Conservation (phyloP, 495 filamentous ascomycete species). For the Penicillium fimorum region DNA sequence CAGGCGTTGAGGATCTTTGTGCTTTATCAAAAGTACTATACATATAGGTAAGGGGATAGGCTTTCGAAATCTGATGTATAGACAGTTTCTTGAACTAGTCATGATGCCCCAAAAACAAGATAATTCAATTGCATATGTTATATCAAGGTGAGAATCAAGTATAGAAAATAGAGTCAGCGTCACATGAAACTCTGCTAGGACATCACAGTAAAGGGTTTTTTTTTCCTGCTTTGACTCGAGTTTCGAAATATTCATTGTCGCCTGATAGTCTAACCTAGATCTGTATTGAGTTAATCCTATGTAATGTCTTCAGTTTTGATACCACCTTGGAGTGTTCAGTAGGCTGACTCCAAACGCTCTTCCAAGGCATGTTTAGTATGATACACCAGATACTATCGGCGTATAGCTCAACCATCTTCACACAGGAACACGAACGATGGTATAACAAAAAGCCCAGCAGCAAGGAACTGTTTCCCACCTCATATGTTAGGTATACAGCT, state of each 20-base stretch:
- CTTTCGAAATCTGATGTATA: too few species aligned
- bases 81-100: too few species aligned
- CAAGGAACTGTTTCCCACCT: too few species aligned
- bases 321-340: conserved; percentile 49
- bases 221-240: conserved; percentile 52
- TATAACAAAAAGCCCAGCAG: too few species aligned
- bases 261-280: conserved; percentile 46
- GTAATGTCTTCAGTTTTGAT: conserved; percentile 10
- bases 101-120: too few species aligned
- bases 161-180: too few species aligned
- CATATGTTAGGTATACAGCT: neutral
- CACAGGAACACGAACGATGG: conserved; percentile 43
- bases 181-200: too few species aligned
- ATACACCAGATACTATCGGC: neutral
- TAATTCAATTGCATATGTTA: too few species aligned
- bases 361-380: conserved; percentile 36
- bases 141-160: too few species aligned
- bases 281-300: conserved; percentile 42
- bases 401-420: conserved; percentile 31
- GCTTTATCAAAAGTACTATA: too few species aligned
- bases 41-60: too few species aligned
- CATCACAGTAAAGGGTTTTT: conserved; percentile 18
- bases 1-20: too few species aligned
- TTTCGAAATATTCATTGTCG: conserved; percentile 47
- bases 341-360: conserved; percentile 49